Percentiles rank a stretch among this genome's conserved stretches.
These are phyloP conservation scores for Penicillium italicum DNA, from an alignment of 2,329 filamentous ascomycete genomes.

Conservation along the genomic window DNA sequence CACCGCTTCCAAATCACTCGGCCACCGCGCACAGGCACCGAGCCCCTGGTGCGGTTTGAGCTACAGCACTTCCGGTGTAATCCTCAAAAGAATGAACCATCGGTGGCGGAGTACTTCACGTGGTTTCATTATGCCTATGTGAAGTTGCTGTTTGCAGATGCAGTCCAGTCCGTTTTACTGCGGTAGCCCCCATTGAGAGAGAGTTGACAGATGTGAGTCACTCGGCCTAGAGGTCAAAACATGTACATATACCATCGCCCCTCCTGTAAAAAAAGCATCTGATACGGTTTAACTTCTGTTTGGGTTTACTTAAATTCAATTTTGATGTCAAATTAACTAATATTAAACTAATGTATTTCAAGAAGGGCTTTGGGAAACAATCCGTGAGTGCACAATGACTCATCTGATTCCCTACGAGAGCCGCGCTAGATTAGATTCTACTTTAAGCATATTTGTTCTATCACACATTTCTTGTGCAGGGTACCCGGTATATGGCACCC, in stretches of 20 bases:
- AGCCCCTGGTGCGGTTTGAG: neutral
- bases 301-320: too few species aligned
- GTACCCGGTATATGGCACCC: too few species aligned
- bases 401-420: too few species aligned
- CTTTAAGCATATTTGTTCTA: too few species aligned
- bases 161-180: neutral
- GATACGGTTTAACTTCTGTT: too few species aligned
- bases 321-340: too few species aligned
- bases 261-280: too few species aligned
- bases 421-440: too few species aligned
- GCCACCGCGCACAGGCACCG: neutral
- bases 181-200: neutral
- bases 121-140: neutral
- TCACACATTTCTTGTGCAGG: too few species aligned
- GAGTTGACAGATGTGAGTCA: neutral
- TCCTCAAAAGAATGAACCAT: neutral
- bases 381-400: too few species aligned
- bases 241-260: neutral
- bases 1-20: neutral
- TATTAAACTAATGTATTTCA: too few species aligned
- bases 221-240: neutral
- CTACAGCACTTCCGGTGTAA: neutral
- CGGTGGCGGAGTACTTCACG: neutral
- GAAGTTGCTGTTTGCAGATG: neutral
- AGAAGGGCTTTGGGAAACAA: too few species aligned